Evolutionary conservation across 352 stramenopile species (phyloP).

Genomic region (Halophytophthora batemanensis): DNA sequence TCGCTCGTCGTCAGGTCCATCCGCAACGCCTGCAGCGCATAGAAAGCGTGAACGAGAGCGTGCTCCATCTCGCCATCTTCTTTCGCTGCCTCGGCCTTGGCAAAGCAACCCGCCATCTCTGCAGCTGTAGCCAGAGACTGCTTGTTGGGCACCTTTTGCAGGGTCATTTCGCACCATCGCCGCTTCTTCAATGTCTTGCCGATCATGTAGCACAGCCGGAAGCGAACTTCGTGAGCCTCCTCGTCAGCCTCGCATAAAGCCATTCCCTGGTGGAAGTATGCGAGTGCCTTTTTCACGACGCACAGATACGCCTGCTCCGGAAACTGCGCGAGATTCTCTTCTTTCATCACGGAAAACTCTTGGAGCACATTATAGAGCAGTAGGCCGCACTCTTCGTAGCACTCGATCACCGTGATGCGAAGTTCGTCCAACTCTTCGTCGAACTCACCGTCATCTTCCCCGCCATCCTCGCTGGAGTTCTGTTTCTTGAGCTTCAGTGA

Average conservation of each 20-base stretch:
- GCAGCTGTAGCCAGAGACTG: conserved; percentile 17
- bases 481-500: conserved; percentile 6
- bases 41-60: conserved; percentile 76
- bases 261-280: conserved; percentile 42
- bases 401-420: conserved; percentile 42
- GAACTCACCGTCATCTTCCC: conserved; percentile 15
- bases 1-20: conserved; percentile 43
- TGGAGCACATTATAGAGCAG: conserved; percentile 73
- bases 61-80: conserved; percentile 65
- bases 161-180: conserved; percentile 25
- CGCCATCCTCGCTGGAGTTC: conserved; percentile 3
- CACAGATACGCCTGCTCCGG: conserved; percentile 22
- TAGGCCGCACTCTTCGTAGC: conserved; percentile 69
- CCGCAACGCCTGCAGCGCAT: conserved; percentile 63
- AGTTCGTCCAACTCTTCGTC: conserved; percentile 31
- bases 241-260: conserved; percentile 26
- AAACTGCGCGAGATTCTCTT: conserved; percentile 25
- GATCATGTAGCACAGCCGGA: conserved; percentile 72
- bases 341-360: conserved; percentile 54
- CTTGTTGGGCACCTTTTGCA: conserved; percentile 2
- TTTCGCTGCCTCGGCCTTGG: conserved; percentile 49
- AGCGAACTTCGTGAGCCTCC: conserved; percentile 48
- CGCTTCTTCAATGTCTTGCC: conserved; percentile 73
- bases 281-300: conserved; percentile 26
- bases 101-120: conserved; percentile 51